Base-by-base conservation (phyloP, 1,284 basidiomycete species). In the Caloboletus inedulis region DNA sequence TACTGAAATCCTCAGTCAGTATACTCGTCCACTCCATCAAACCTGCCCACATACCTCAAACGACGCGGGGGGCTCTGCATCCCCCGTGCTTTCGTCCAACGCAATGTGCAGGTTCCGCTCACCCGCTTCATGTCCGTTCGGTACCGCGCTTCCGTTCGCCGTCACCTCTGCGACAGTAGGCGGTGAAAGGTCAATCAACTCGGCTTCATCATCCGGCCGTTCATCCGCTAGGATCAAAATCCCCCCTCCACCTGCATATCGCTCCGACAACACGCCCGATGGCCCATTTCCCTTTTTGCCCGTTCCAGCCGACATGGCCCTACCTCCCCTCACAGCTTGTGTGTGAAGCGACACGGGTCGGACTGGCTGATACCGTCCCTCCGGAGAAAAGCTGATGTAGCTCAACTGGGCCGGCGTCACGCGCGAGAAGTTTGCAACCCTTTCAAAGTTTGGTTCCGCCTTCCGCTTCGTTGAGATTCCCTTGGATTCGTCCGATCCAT, bases 391-490 rank as follows among this genome's bases (percentile, higher is more conserved):
- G 41, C 80, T 79, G 64, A 99, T 83, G 71, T 90, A 86, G 19
- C 84, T 77, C 31, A 97, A 76, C 71, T 99, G 97, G 1, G 87
- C 84, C 16, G 96, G 93, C 1, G 91, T 94, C 18, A 98, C 93
- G 47, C 97, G 87, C 13, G 94, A 91, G 66, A 98, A 89, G 76
- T 99, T 99, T 29, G 83, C 74, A 16, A 95, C 74, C 53, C 76
- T 80, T 71, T 96, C 92, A 13, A 79, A 89, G 2, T 79, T 73
- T 0, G 91, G 84, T 65, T 98, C 95, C 39, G 73, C 64, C 68
- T 87, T 89, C 63, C 86, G 83, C 57, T 76, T 70, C 52, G 70
- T 73, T 8, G 69, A 56, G 16, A 62, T 65, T 4, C 34, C 76
- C 72, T 51, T 84, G 74, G 49, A 75, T 74, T 62, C 81, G 3